These are phyloP conservation scores for Pseudogymnoascus sp. DNA, from an alignment of 2,329 filamentous ascomycete species.

Conservation along the genomic window DNA sequence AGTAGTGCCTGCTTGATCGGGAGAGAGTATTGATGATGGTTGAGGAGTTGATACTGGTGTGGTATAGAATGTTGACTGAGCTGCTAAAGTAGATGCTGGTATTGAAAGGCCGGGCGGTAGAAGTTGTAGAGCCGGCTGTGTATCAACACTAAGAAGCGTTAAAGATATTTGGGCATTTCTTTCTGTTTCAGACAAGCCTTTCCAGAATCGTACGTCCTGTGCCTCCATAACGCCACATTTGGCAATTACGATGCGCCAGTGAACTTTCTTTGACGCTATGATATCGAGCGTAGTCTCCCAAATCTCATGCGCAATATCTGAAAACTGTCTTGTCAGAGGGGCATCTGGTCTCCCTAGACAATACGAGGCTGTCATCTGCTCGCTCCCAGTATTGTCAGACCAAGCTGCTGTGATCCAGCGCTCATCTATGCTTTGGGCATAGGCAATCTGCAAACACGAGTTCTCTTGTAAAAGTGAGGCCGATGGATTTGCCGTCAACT, in stretches of 20 bases:
- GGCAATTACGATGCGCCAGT: constrained; percentile 71
- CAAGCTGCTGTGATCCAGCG: constrained; percentile 74
- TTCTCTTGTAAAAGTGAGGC: constrained; percentile 71
- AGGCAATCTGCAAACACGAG: constrained; percentile 72
- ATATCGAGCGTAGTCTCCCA: constrained; percentile 73
- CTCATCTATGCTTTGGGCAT: constrained; percentile 66
- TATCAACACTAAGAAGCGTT: constrained; percentile 58
- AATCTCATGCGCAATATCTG: constrained; percentile 64
- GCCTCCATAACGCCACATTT: constrained; percentile 63
- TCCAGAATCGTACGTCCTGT: constrained; percentile 57
- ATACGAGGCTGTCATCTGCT: constrained; percentile 67
- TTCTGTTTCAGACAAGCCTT: constrained; percentile 45
- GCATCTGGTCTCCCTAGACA: constrained; percentile 57
- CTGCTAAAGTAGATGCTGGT: constrained; percentile 35
- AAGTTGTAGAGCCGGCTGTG: constrained; percentile 56
- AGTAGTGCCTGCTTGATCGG: constrained; percentile 46
- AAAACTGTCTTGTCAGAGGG: constrained; percentile 44
- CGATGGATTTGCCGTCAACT: constrained; percentile 59
- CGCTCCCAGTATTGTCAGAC: constrained; percentile 69
- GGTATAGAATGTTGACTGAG: constrained; percentile 40
- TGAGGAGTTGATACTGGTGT: constrained; percentile 66
- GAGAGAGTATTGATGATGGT: constrained; percentile 48
- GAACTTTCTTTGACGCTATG: constrained; percentile 60
- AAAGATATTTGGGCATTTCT: constrained; percentile 44
- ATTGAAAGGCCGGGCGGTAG: constrained; percentile 49